A percentile compares a stretch with the other conserved stretches of the same genome.
Conservation (phyloP, 306 rosid species). For the Sophora flavescens region DNA sequence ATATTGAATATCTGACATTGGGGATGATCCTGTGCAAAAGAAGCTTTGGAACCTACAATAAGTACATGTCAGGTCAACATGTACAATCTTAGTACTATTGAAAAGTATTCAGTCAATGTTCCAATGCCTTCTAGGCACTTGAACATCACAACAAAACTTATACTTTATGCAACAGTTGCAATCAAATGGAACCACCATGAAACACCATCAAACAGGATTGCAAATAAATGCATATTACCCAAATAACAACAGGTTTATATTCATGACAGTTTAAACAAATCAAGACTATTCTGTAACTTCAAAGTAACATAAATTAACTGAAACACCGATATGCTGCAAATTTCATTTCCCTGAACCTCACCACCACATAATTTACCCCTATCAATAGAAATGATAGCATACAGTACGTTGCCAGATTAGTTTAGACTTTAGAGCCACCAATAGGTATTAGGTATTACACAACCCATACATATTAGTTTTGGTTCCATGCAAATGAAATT, state of each 20-base stretch:
- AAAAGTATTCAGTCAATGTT: background rate
- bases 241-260: background rate
- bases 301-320: background rate
- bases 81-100: background rate
- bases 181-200: background rate
- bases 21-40: constrained; percentile 96
- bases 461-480: constrained; percentile 31
- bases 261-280: background rate
- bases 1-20: constrained; percentile 81
- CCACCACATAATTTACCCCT: background rate
- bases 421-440: constrained; percentile 21
- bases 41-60: constrained; percentile 91
- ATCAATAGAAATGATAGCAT: background rate
- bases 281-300: background rate
- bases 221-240: constrained; percentile 1
- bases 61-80: constrained; percentile 28
- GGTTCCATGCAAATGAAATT: constrained; percentile 5
- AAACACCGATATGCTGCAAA: constrained; percentile 9
- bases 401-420: background rate
- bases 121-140: background rate
- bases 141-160: background rate
- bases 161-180: background rate
- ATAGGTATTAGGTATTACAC: background rate
- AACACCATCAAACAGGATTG: constrained; percentile 4
- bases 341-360: background rate